Evolutionary conservation across 768 basidiomycete genomes (phyloP), one percentile per base, ranked within the genome.

Genomic region (Hebeloma cylindrosporum): DNA sequence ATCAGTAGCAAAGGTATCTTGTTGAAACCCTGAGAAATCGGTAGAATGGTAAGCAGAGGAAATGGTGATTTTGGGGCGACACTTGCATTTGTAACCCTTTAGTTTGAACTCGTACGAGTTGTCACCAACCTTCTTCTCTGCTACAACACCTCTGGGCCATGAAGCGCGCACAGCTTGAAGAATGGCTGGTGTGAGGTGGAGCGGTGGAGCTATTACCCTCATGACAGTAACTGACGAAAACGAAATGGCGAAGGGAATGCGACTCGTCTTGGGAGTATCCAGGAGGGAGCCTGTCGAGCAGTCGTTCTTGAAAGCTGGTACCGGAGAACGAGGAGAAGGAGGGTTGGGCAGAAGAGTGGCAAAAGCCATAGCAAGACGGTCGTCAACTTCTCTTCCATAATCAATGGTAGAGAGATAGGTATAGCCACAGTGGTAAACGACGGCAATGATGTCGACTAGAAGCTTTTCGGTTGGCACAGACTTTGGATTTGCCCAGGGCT

Each of bases 101-200:
- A 89, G 69, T 63, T 85, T 88, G 66, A 89, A 89, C 61, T 89
- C 87, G 59, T 79, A 89, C 5, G 80, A 78, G 44, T 78, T 78
- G 20, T 83, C 79, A 3, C 77, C 83, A 2, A 88, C 72, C 55
- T 85, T 88, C 70, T 82, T 86, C 62, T 89, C 87, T 0, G 82
- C 80, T 6, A 84, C 78, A 7, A 89, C 84, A 13, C 87, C 88
- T 53, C 85, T 75, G 13, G 87, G 87, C 88, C 87, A 89, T 25
- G 88, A 78, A 16, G 73, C 77, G 45, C 87, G 75, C 14, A 89
- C 84, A 13, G 86, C 83, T 58, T 85, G 82, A n/a, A 89, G 70
- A 43, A 89, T 87, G 42, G 87, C 87, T 7, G 87, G 87, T 5
- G 88, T 89, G 25, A 80, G 74, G 51, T 82, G 77, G 22, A 88